These are phyloP conservation scores for Amanita exitialis DNA, from an alignment of 768 basidiomycete genomes.

Conservation along the genomic window DNA sequence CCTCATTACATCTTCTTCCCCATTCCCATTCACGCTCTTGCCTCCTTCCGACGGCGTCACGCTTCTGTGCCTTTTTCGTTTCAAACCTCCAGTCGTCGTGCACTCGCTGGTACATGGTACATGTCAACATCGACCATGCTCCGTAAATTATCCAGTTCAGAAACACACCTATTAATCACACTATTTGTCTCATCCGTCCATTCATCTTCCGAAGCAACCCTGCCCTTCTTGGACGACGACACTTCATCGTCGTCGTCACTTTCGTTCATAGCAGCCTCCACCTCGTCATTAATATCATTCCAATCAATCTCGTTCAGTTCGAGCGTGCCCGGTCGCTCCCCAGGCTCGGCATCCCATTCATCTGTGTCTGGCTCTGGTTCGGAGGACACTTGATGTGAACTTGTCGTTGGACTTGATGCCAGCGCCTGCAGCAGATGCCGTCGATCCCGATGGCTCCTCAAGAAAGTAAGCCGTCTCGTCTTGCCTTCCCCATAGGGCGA, in stretches of 20 bases:
- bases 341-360: conserved; percentile 37
- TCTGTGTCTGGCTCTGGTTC: conserved; percentile 58
- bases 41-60: conserved; percentile 55
- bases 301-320: conserved; percentile 64
- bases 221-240: conserved; percentile 28
- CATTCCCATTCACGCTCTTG: conserved; percentile 20
- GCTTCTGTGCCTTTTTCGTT: conserved; percentile 65
- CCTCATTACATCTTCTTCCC: conserved; percentile 34
- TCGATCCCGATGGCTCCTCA: conserved; percentile 41
- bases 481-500: conserved; percentile 80
- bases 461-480: conserved; percentile 73
- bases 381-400: conserved; percentile 44
- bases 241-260: conserved; percentile 51
- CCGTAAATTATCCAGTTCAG: conserved; percentile 12
- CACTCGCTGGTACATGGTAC: conserved; percentile 17
- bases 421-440: conserved; percentile 10
- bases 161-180: conserved; percentile 1
- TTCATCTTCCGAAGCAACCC: conserved; percentile 44
- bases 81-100: conserved; percentile 32
- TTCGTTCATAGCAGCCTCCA: conserved; percentile 81
- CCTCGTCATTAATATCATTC: conserved; percentile 78
- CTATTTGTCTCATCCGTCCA: conserved; percentile 39
- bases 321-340: conserved; percentile 16
- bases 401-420: conserved; percentile 23
- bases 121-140: neutral